phyloP scores from a whole-genome alignment of 371 early-diverging fungal genomes.

The Mucor ambiguus region DNA sequence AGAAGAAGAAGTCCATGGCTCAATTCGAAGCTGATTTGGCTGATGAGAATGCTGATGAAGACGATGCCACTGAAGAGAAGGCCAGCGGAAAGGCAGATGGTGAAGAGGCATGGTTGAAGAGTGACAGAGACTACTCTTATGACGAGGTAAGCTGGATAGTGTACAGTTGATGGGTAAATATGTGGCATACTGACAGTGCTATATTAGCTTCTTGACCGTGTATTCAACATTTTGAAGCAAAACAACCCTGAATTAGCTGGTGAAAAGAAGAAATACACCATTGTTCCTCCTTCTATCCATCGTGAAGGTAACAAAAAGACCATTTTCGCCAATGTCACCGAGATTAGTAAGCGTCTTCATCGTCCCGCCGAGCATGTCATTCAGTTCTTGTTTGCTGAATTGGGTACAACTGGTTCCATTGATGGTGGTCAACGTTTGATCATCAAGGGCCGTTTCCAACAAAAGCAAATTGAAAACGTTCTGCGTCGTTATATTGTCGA shows the following conservation, averaged over 20 bases:
- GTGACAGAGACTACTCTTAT: slow-evolving; percentile 95
- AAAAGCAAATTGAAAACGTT: slow-evolving; percentile 99
- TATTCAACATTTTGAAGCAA: slow-evolving; percentile 89
- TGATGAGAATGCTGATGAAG: slow-evolving; percentile 77
- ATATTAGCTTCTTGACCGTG: slow-evolving; percentile 84
- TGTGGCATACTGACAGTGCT: neutral
- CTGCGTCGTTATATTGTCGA: slow-evolving; percentile 98
- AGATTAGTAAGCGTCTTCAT: slow-evolving; percentile 93
- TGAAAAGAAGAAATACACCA: slow-evolving; percentile 91
- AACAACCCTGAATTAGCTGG: slow-evolving; percentile 96
- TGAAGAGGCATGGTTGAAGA: slow-evolving; percentile 85
- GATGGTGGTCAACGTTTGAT: slow-evolving; percentile 94
- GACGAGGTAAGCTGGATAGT: slow-evolving; percentile 63
- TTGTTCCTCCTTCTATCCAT: slow-evolving; percentile 91
- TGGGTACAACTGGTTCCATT: slow-evolving; percentile 98
- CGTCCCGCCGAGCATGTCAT: slow-evolving; percentile 97
- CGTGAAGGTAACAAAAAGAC: slow-evolving; percentile 97
- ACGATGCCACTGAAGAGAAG: slow-evolving; percentile 43
- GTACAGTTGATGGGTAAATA: too few species aligned
- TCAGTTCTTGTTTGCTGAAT: slow-evolving; percentile 97
- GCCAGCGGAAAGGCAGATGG: slow-evolving; percentile 35
- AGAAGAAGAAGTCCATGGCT: slow-evolving; percentile 91
- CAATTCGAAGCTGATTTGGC: slow-evolving; percentile 86
- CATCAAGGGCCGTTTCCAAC: slow-evolving; percentile 99
- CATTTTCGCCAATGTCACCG: slow-evolving; percentile 93